These are phyloP conservation scores for Leptographium wingfieldii DNA, from an alignment of 2,329 filamentous ascomycete genomes.

Conservation along the genomic window DNA sequence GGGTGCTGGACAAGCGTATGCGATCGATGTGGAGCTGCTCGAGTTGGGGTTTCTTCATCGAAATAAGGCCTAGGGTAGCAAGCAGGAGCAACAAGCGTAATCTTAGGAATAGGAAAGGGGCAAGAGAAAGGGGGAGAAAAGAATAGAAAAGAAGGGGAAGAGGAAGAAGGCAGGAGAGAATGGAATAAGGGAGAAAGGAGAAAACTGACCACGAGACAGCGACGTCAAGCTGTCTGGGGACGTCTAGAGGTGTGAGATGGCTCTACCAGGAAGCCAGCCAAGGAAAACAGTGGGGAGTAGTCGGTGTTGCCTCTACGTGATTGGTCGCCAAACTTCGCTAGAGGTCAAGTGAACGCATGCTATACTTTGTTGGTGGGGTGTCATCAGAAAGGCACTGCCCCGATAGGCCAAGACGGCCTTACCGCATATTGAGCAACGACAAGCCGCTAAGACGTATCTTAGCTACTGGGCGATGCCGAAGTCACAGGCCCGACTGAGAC, in stretches of 20 bases:
- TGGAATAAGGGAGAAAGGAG: slow-evolving; percentile 2
- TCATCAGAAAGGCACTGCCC: neutral
- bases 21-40: slow-evolving; percentile 41
- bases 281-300: neutral
- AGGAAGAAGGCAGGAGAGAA: neutral
- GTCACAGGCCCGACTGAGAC: neutral
- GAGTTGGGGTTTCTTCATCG: slow-evolving; percentile 50
- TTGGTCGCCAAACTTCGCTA: neutral
- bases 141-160: neutral
- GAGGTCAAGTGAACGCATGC: neutral
- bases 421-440: neutral
- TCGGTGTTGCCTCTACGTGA: neutral
- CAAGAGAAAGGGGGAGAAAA: neutral
- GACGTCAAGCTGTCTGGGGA: neutral
- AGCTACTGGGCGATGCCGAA: too few species aligned
- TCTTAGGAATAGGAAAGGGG: neutral
- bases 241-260: neutral
- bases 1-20: slow-evolving; percentile 41
- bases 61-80: slow-evolving; percentile 18
- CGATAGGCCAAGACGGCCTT: neutral
- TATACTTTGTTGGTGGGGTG: neutral
- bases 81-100: neutral
- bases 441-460: too few species aligned
- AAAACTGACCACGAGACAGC: neutral
- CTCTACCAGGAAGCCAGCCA: neutral